Percentiles rank a stretch among this genome's conserved stretches.
Evolutionary conservation across 164 flowering plant genomes (phyloP).

Genomic region (Berberis vulgaris): DNA sequence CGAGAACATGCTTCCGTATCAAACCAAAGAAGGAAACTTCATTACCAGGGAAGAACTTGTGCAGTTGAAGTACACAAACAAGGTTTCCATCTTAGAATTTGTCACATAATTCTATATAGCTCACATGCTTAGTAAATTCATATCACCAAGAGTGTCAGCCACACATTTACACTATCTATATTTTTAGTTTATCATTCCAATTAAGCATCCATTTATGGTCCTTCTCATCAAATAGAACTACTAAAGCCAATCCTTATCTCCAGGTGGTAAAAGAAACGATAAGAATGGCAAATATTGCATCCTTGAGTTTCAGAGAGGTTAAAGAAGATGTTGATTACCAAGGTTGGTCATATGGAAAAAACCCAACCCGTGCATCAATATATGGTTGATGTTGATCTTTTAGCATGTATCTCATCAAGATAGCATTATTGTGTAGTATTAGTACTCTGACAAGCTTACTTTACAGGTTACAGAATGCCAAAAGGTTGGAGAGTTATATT

Average conservation of each 20-base stretch:
- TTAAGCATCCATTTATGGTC: no score
- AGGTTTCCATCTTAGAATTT: slow-evolving; percentile 14
- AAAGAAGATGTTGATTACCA: slow-evolving; percentile 31
- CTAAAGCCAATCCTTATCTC: not conserved
- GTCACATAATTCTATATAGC: not conserved
- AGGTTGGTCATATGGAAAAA: slow-evolving; percentile 22
- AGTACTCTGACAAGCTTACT: not conserved
- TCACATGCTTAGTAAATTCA: no score
- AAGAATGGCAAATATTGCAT: slow-evolving; percentile 43
- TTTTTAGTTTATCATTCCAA: no score
- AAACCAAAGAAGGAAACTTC: slow-evolving; percentile 21
- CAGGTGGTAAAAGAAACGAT: slow-evolving; percentile 52
- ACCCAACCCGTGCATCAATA: not conserved
- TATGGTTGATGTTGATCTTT: not conserved
- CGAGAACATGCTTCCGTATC: slow-evolving; percentile 24
- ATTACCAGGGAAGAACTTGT: slow-evolving; percentile 33
- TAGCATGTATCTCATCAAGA: not conserved
- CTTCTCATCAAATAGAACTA: no score
- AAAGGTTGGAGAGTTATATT: slow-evolving; percentile 37
- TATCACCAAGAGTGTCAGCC: no score
- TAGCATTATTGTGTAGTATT: not conserved
- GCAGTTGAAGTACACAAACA: slow-evolving; percentile 33
- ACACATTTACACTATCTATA: no score
- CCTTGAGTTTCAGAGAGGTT: slow-evolving; percentile 25
- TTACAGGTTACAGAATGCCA: slow-evolving; percentile 44